Evolutionary conservation across 2,329 filamentous ascomycete genomes (phyloP), one percentile per base, ranked within the genome.

Genomic region (Akanthomyces dipterigenus): DNA sequence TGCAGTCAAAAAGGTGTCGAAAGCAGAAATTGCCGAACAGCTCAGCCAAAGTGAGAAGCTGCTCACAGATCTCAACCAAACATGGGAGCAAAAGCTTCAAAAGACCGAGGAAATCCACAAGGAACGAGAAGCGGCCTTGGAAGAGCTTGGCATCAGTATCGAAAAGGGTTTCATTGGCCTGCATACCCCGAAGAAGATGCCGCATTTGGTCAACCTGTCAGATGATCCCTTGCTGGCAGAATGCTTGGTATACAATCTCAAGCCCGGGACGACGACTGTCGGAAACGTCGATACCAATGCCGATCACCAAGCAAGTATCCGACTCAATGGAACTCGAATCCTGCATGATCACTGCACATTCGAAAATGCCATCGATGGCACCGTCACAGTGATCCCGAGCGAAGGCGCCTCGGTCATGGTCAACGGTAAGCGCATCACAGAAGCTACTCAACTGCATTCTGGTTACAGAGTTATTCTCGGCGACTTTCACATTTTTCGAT

Each of bases 91-190:
- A 77, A 98, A 98, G 75, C 78, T 99, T 64, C 83, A 86, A 65
- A 97, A 96, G 77, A 99, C 95, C 0, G 95, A 99, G 73, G 87
- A 93, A 67, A 98, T 99, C 60, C 95, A 99, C 79, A 97, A 96
- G 72, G 95, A 99, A 75, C 87, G 95, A 67, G 95, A 99, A 75
- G 87, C 92, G 53, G 95, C 95, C 11, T 79, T 99, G 50, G 95
- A 99, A 77, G 95, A 99, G 73, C 83, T 99, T 48, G 95, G 95
- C 66, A 98, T 99, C 76, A 98, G 93, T 74, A 99, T 99, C 66
- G 95, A 99, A 72, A 99, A 99, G 74, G 95, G 95, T 7, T 97
- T 97, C 70, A 88, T 99, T 64, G 95, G 95, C 16, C 79, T 99
- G 64, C 93, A 91, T 63, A 98, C 93, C 22, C 95, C 95, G 0